phyloP scores from a whole-genome alignment of 2,329 filamentous ascomycete species.

The Calycina marina region DNA sequence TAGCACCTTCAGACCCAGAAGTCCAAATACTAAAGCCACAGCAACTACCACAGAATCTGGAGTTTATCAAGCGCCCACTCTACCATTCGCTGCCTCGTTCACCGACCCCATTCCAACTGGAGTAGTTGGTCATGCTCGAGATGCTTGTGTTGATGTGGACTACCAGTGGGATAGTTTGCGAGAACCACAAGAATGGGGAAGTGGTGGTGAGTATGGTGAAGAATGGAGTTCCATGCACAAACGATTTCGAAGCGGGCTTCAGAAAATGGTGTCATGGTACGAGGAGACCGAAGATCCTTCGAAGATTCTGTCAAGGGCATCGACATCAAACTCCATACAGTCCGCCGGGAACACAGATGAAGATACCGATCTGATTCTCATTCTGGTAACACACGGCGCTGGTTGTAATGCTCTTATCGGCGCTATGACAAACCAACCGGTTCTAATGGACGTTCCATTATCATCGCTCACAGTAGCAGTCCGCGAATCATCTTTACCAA shows the following conservation, averaged over 20 bases:
- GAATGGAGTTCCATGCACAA: conserved; percentile 96
- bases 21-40: conserved; percentile 4
- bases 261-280: conserved; percentile 77
- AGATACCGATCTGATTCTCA: conserved; percentile 60
- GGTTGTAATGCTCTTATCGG: conserved; percentile 93
- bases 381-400: conserved; percentile 87
- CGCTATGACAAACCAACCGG: conserved; percentile 79
- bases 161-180: conserved; percentile 93
- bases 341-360: conserved; percentile 29
- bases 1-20: conserved; percentile 11
- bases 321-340: conserved; percentile 24
- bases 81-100: conserved; percentile 69
- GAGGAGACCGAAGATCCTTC: conserved; percentile 36
- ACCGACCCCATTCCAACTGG: conserved; percentile 73
- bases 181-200: conserved; percentile 64
- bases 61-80: conserved; percentile 60
- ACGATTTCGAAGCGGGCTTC: conserved; percentile 67
- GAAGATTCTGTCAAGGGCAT: conserved; percentile 34
- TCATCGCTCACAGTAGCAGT: conserved; percentile 84
- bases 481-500: conserved; percentile 30
- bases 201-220: conserved; percentile 76
- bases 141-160: conserved; percentile 76
- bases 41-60: conserved; percentile 15
- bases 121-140: conserved; percentile 79
- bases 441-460: conserved; percentile 78